Evolutionary conservation across 2,329 filamentous ascomycete species (phyloP).

Genomic region (Trichoderma semiorbis): DNA sequence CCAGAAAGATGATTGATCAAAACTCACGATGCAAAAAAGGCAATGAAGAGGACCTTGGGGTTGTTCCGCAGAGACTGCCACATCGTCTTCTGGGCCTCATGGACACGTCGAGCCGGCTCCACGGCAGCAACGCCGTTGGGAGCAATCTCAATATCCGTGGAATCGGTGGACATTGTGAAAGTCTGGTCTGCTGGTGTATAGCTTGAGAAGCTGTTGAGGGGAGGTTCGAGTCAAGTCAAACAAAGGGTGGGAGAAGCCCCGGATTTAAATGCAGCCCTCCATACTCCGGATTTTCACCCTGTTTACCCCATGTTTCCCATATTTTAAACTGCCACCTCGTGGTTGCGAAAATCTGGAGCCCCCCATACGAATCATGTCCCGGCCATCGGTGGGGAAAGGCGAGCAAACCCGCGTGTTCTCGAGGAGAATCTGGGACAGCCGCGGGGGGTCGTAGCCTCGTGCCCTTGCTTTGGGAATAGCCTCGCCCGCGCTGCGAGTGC

Average conservation of each 20-base stretch:
- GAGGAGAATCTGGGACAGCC: background rate
- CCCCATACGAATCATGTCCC: conserved; percentile 11
- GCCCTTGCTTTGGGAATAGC: conserved; percentile 12
- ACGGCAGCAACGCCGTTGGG: conserved; percentile 14
- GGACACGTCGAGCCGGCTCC: conserved; percentile 21
- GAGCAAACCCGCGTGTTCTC: background rate
- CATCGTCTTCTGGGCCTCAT: conserved; percentile 18
- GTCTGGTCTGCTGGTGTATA: background rate
- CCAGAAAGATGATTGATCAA: background rate
- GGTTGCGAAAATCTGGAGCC: conserved; percentile 7
- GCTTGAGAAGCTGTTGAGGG: background rate
- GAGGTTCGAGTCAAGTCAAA: background rate
- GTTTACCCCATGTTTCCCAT: conserved; percentile 18
- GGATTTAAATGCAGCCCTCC: conserved; percentile 15
- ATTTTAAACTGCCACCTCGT: conserved; percentile 11
- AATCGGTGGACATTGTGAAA: conserved; percentile 15
- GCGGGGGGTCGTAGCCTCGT: conserved; percentile 20
- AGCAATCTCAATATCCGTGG: conserved; percentile 19
- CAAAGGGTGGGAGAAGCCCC: conserved; percentile 1
- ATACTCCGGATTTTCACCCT: conserved; percentile 1
- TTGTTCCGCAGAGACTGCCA: conserved; percentile 34
- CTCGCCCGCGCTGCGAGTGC: background rate
- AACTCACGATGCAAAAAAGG: conserved; percentile 40
- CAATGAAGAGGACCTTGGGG: conserved; percentile 38
- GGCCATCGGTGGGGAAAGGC: conserved; percentile 1